Evolutionary conservation across 345 rosid genomes (phyloP), one percentile per base, ranked within the genome.

Genomic region (Heritiera fomes): DNA sequence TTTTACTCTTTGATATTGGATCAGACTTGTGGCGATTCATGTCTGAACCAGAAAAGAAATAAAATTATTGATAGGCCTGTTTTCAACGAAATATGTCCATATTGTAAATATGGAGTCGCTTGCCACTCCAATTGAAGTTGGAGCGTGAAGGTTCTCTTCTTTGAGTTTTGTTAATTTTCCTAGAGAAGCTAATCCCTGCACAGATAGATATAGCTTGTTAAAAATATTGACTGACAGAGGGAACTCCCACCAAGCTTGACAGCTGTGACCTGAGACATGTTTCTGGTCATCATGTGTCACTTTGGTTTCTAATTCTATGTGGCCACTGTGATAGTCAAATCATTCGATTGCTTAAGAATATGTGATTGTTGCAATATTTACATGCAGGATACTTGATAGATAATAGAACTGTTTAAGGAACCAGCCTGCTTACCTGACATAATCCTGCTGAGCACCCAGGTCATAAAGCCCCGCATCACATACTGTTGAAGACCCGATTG

Each of bases 401-500:
- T 55, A 18, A 18, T 14, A 50, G 7, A 28, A 12, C 23, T n/a
- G 8, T 30, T 30, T 8, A 30, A 61, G 15, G 8, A 32, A 56
- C 28, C 62, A 20, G 62, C 30, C 62, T 58, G 28, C 49, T 40
- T 17, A 66, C 71, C 71, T 66, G 71, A 66, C 50, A 40, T 28
- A 7, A 18, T 0, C 0, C 0, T 1, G 0, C 43, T 41, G 43
- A 9, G 14, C 14, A 17, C 76, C 78, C 3, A 81, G 30, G 59
- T 79, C 78, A 12, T 2, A 41, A 41, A 41, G 1, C 0, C 43
- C 4, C 13, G 8, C 0, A 1, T 0, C 0, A 1, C 0, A 2
- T 18, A 75, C 47, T n/a, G 69, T 23, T 8, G 62, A n/a, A 28
- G 63, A 7, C 0, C 28, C 63, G 9, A 15, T 43, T 14, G 18